phyloP scores from a whole-genome alignment of 805 yeast genomes.

The fission yeast (Schizosaccharomyces pombe) region DNA sequence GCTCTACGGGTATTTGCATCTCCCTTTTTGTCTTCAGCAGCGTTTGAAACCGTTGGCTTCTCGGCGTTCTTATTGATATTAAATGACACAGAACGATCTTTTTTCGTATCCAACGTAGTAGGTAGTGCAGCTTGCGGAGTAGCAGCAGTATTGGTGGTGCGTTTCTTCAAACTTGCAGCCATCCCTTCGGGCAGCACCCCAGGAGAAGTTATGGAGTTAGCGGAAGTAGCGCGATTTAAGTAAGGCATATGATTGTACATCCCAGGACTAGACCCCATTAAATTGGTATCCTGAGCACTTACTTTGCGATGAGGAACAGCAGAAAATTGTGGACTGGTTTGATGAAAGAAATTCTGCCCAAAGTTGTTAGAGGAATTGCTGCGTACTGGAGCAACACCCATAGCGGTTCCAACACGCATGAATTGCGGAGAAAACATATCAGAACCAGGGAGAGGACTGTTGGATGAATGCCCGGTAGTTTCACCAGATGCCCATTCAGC shows the following conservation, averaged over 20 bases:
- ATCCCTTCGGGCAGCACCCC: neutral
- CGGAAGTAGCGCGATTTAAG: neutral
- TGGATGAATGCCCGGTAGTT: neutral
- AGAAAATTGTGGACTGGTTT: neutral
- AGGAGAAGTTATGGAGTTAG: neutral
- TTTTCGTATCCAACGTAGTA: too few species aligned
- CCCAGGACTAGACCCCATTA: neutral
- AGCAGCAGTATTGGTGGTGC: neutral
- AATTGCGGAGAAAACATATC: neutral
- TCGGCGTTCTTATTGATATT: neutral
- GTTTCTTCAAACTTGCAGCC: neutral
- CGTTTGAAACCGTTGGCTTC: neutral
- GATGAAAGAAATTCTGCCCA: neutral
- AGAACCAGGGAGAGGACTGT: neutral
- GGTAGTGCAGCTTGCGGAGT: too few species aligned
- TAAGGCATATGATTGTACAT: slow-evolving; percentile 1
- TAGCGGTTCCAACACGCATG: slow-evolving; percentile 1
- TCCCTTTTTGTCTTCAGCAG: neutral
- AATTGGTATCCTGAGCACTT: neutral
- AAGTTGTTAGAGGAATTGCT: neutral
- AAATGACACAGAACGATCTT: too few species aligned
- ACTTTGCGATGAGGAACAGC: neutral
- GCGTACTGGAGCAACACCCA: slow-evolving; percentile 2
- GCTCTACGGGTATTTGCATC: neutral
- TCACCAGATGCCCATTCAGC: neutral